These are phyloP conservation scores for Crithidia sp. DNA, from an alignment of 208 protist genomes.

Conservation along the genomic window DNA sequence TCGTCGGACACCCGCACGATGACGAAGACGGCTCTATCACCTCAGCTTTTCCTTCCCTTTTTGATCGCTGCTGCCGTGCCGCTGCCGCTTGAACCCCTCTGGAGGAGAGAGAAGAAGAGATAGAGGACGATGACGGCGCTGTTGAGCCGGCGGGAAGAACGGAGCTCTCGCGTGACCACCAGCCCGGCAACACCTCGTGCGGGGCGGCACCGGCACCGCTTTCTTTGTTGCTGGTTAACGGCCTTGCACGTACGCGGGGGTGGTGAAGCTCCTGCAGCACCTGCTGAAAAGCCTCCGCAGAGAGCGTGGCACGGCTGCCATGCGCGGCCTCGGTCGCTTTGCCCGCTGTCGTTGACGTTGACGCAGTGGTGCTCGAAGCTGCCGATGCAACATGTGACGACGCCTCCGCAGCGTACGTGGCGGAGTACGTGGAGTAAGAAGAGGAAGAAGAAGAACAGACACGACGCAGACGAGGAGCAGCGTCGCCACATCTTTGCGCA, in stretches of 20 bases:
- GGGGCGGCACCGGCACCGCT: not conserved
- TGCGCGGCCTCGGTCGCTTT: not conserved
- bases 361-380: not conserved
- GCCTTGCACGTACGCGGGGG: constrained; percentile 7
- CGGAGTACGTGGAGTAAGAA: not conserved
- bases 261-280: constrained; percentile 16
- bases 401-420: not conserved
- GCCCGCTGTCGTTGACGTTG: not conserved
- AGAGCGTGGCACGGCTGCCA: not conserved
- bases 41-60: not conserved
- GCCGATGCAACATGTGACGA: not conserved
- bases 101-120: not conserved
- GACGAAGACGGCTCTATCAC: constrained; percentile 2
- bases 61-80: no score
- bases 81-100: no score
- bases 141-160: constrained; percentile 3
- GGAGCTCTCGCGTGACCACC: constrained; percentile 24
- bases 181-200: not conserved
- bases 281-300: constrained; percentile 1
- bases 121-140: not conserved
- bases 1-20: constrained; percentile 24
- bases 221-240: not conserved
- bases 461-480: not conserved
- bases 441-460: constrained; percentile 8
- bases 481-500: not conserved